Percentiles rank a stretch among this genome's conserved stretches.
Conservation (phyloP, 371 early-diverging fungal genomes). For the Saksenaea oblongispora region DNA sequence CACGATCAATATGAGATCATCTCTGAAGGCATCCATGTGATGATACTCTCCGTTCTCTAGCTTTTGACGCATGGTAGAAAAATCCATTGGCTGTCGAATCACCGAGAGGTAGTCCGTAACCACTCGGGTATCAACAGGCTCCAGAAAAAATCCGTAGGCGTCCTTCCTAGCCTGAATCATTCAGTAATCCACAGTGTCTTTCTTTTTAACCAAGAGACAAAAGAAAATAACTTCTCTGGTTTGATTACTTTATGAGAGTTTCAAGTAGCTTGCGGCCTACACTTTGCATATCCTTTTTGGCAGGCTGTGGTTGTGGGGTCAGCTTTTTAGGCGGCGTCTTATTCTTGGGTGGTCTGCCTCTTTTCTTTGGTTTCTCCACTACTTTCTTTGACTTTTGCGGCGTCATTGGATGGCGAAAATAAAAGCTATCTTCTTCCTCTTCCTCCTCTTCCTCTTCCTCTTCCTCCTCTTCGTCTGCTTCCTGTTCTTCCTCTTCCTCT, state of each 20-base stretch:
- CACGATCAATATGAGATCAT: conserved; percentile 70
- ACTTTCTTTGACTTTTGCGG: conserved; percentile 9
- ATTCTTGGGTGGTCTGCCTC: conserved; percentile 37
- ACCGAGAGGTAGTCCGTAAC: conserved; percentile 80
- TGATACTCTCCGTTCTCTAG: conserved; percentile 52
- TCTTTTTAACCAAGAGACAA: background rate
- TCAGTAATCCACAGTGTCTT: background rate
- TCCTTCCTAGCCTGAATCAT: conserved; percentile 36
- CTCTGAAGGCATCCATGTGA: conserved; percentile 53
- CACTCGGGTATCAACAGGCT: conserved; percentile 74
- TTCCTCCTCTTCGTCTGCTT: conserved; percentile 11
- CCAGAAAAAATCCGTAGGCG: conserved; percentile 77
- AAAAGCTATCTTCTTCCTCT: background rate
- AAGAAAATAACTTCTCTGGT: background rate
- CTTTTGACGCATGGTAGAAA: conserved; percentile 67
- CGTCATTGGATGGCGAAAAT: conserved; percentile 3
- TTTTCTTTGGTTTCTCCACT: conserved; percentile 42
- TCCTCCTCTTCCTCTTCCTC: conserved; percentile 12
- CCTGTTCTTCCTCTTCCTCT: conserved; percentile 17
- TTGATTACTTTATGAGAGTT: conserved; percentile 52
- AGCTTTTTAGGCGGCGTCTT: conserved; percentile 28
- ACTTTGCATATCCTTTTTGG: conserved; percentile 46
- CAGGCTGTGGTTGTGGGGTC: conserved; percentile 28
- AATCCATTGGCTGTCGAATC: conserved; percentile 74
- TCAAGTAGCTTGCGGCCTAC: conserved; percentile 54